These are phyloP conservation scores for Acanthamoeba royreba DNA, from an alignment of 208 protist genomes.

Conservation along the genomic window DNA sequence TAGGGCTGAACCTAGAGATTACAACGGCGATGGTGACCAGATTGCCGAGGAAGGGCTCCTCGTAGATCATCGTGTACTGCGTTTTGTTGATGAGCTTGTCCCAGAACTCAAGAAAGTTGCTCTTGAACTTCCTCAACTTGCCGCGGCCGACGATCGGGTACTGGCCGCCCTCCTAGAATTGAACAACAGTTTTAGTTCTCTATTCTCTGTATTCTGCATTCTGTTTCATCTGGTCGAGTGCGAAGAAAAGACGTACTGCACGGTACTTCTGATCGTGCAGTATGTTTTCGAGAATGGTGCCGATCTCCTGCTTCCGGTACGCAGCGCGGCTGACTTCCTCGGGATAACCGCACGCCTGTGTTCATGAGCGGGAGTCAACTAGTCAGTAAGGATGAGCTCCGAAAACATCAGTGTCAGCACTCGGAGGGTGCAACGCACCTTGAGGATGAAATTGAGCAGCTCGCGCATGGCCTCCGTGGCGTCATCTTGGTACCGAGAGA, in stretches of 20 bases:
- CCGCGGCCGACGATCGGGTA: background rate
- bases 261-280: background rate
- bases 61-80: background rate
- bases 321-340: background rate
- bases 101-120: slow-evolving; percentile 38
- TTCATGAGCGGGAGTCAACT: too few relatives aligned
- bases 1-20: background rate
- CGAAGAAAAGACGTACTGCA: background rate
- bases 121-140: slow-evolving; percentile 6
- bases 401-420: background rate
- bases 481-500: slow-evolving; percentile 20
- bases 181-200: background rate
- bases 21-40: background rate
- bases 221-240: background rate
- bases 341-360: slow-evolving; percentile 16
- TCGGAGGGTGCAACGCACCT: background rate
- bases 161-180: background rate
- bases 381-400: background rate
- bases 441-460: slow-evolving; percentile 43
- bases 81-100: slow-evolving; percentile 27
- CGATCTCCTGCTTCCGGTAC: background rate
- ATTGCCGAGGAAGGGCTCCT: background rate
- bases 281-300: background rate
- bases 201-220: too few relatives aligned
- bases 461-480: background rate